Evolutionary conservation across 176 grass and related monocot genomes (phyloP), one percentile per base, ranked within the genome.

Genomic region (Luzula sylvatica): DNA sequence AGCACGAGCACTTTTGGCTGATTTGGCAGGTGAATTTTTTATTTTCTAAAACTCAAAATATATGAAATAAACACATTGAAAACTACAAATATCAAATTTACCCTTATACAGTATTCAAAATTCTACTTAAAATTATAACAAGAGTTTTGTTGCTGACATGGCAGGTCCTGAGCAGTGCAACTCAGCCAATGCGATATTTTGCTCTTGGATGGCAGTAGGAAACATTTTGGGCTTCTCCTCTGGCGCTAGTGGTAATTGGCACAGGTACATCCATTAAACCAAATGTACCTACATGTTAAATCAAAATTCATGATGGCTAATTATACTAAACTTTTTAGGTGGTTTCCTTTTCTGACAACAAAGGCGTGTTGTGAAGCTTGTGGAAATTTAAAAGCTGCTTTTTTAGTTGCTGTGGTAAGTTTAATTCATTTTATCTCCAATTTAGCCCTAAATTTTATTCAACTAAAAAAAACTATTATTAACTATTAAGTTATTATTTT

Each of bases 181-280:
- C 71, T 98, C 85, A 38, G 86, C 92, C 50, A 98, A 98, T 66
- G 86, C 92, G n/a, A 98, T 98, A 86, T 98, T 90, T 66, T 98
- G 92, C 64, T 90, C 86, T 65, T 98, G 92, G 92, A 98, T 98
- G 92, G 92, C 81, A 64, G 70, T 98, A 48, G 92, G 92, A 50
- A 98, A 98, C 50, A 38, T 83, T 58, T 67, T 90, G 60, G 92
- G 92, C 3, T 98, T 90, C 72, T 98, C 81, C 38, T 55, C 86
- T 66, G 92, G 92, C 45, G 78, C 81, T 1, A 90, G 81, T 3
- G 61, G 86, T 22, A 67, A 83, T 27, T 98, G 92, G 85, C 92
- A 90, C 72, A 98, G 65, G 92, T 98, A 78, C 8, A 64, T 42
- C 27, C 26, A 46, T 30, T 42, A 18, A 20, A 28, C 20, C n/a